Base-by-base conservation (phyloP, 2,329 filamentous ascomycete species). In the Talaromyces sp. region DNA sequence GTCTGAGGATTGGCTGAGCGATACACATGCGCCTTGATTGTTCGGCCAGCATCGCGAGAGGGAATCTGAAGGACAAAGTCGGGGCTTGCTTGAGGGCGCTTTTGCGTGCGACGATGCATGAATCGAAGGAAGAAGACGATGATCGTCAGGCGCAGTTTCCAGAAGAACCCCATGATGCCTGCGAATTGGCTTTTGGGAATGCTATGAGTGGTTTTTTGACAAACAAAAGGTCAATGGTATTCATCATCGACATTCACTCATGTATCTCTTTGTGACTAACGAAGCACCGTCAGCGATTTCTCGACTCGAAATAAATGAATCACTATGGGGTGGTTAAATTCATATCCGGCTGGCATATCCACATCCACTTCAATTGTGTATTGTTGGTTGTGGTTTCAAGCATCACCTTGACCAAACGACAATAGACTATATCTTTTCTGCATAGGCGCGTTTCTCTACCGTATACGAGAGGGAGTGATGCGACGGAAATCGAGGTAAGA, bases 51-150 rank as follows among this genome's bases (percentile, higher is more conserved):
- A 21, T 64, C 54, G 21, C 62, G 62, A 1, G 62, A 64, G 1
- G 62, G 59, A 18, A 64, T 64, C 7, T n/a, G 21, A 18, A 58
- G 37, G 55, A 58, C 37, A 21, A 40, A 37, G 39, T 35, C 48
- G 68, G 67, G 44, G 67, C 62, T 25, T 58, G 25, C 66, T 46
- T 5, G 69, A 54, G 23, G 33, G 37, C n/a, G 54, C 11, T 40
- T 54, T 61, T 39, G n/a, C 9, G 35, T 33, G 23, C 2, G 9
- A 39, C 35, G 25, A 62, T 28, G 23, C 18, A 28, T 28, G 5
- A 57, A 11, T 37, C 61, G 61, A 14, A 63, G 2, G 12, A 57
- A 40, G 7, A 35, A 59, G 7, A 57, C 61, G n/a, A 63, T 50
- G 31, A 60, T 35, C 25, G 35, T 63, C 12, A 42, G 61, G 18